A percentile compares a stretch with the other conserved stretches of the same genome.
Conservation (phyloP, 176 grass and related monocot genomes). For the Zea luxurians region DNA sequence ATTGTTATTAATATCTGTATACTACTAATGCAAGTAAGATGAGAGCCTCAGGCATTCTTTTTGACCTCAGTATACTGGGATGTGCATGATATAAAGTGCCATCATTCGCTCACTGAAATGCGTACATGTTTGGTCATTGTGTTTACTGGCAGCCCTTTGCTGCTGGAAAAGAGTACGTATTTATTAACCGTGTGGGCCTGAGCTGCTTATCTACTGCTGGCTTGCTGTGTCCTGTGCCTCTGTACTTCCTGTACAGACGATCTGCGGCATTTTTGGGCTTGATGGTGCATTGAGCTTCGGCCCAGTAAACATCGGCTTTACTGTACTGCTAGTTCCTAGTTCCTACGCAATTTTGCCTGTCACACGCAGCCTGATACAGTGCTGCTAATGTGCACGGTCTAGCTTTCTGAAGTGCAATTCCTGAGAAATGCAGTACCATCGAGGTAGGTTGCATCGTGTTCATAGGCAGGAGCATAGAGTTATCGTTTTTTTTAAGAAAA, state of each 20-base stretch:
- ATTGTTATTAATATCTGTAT: slow-evolving; percentile 21
- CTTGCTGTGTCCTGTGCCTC: background rate
- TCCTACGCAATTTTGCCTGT: background rate
- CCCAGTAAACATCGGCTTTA: background rate
- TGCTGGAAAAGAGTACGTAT: background rate
- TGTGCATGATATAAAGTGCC: background rate
- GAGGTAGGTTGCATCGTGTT: too few species aligned
- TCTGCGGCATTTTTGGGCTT: background rate
- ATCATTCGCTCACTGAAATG: background rate
- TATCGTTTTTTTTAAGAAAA: too few species aligned
- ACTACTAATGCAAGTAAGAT: slow-evolving; percentile 21
- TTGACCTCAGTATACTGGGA: slow-evolving; percentile 17
- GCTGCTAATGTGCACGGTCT: too few species aligned
- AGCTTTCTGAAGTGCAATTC: too few species aligned
- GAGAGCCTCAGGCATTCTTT: slow-evolving; percentile 42
- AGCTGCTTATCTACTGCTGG: background rate
- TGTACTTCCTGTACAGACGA: background rate
- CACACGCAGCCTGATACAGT: too few species aligned
- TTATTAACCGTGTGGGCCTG: background rate
- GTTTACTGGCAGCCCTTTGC: background rate
- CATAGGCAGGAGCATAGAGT: too few species aligned
- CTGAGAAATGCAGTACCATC: too few species aligned
- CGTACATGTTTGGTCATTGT: background rate
- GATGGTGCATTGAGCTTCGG: background rate
- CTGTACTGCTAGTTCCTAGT: background rate